These are phyloP conservation scores for Saccharomycopsis oosterbeekiorum DNA, from an alignment of 805 yeast genomes.

Conservation along the genomic window DNA sequence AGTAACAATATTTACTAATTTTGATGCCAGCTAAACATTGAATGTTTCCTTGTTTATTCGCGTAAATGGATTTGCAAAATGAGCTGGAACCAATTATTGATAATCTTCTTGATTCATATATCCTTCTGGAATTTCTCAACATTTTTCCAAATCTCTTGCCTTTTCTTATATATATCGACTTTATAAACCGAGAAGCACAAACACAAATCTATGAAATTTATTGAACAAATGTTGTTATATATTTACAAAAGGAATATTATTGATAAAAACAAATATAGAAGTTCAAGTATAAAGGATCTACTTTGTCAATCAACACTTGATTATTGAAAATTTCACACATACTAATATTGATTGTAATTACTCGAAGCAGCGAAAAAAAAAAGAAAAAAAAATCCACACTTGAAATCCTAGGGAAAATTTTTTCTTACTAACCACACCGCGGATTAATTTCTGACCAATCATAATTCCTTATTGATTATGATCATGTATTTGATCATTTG, in stretches of 20 bases:
- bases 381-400: background rate
- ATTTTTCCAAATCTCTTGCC: background rate
- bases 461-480: background rate
- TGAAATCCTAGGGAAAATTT: background rate
- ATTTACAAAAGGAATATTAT: background rate
- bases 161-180: background rate
- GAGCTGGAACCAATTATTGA: background rate
- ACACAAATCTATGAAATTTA: background rate
- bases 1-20: background rate
- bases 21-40: background rate
- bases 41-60: background rate
- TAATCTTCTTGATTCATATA: background rate
- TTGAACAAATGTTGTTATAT: background rate
- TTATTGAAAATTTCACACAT: too few species aligned
- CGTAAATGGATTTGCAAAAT: background rate
- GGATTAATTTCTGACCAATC: slow-evolving; percentile 2
- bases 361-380: background rate
- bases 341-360: background rate
- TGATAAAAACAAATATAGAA: background rate
- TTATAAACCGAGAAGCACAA: background rate
- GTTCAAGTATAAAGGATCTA: too few species aligned
- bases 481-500: background rate
- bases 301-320: too few species aligned
- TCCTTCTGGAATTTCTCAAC: background rate
- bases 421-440: background rate